phyloP scores from a whole-genome alignment of 2,329 filamentous ascomycete species.

The Fusarium ramigenum region DNA sequence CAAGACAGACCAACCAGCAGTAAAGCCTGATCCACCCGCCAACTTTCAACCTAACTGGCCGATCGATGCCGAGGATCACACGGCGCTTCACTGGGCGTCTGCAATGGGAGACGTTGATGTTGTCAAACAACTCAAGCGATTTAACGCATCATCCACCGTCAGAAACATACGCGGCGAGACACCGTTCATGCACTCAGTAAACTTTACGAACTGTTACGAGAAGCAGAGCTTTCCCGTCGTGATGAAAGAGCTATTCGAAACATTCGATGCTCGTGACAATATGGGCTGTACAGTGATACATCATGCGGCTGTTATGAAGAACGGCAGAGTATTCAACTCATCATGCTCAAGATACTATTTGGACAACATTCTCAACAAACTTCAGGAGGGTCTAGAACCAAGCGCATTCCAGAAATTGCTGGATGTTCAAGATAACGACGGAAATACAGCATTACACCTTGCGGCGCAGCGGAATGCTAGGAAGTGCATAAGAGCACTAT shows the following conservation, averaged over 20 bases:
- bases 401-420: slow-evolving; percentile 81
- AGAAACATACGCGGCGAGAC: slow-evolving; percentile 83
- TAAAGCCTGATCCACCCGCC: slow-evolving; percentile 79
- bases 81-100: slow-evolving; percentile 94
- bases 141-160: slow-evolving; percentile 77
- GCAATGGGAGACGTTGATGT: slow-evolving; percentile 97
- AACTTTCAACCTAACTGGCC: slow-evolving; percentile 89
- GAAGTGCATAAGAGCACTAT: slow-evolving; percentile 84
- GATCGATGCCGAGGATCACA: slow-evolving; percentile 94
- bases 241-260: slow-evolving; percentile 83
- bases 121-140: slow-evolving; percentile 84
- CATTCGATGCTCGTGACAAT: slow-evolving; percentile 81
- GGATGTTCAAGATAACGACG: slow-evolving; percentile 83
- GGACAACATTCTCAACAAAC: slow-evolving; percentile 87
- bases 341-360: slow-evolving; percentile 93
- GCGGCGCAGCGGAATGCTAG: slow-evolving; percentile 85
- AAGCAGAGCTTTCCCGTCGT: slow-evolving; percentile 89
- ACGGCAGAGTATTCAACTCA: slow-evolving; percentile 82
- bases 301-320: slow-evolving; percentile 89
- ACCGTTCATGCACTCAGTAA: slow-evolving; percentile 90
- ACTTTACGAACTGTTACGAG: slow-evolving; percentile 97
- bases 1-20: slow-evolving; percentile 78
- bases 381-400: slow-evolving; percentile 80
- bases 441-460: slow-evolving; percentile 84
- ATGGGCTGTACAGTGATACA: slow-evolving; percentile 91